These are phyloP conservation scores for Trichosanthes cucumerina DNA, from an alignment of 306 rosid species.

Conservation along the genomic window DNA sequence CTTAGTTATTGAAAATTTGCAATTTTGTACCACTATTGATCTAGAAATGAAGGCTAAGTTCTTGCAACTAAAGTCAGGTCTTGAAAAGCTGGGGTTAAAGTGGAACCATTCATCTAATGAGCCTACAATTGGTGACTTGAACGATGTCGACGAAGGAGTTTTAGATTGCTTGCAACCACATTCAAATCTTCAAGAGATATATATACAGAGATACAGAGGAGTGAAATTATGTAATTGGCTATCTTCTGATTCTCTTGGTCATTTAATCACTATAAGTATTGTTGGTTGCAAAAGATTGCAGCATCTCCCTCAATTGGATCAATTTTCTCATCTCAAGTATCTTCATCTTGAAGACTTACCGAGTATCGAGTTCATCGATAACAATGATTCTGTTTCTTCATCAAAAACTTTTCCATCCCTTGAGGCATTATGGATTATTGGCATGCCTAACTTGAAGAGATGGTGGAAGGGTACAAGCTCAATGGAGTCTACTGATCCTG, in stretches of 20 bases:
- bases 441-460: conserved; percentile 1
- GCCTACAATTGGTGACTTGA: not conserved
- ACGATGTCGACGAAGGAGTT: not conserved
- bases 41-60: not conserved
- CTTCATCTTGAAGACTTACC: fast-evolving
- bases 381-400: not conserved
- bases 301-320: not conserved
- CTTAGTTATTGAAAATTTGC: not conserved
- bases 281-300: not conserved
- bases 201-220: not conserved
- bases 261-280: not conserved
- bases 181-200: not conserved
- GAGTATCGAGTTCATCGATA: not conserved
- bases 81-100: not conserved
- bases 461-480: conserved; percentile 5
- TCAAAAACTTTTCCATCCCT: not conserved
- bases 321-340: not conserved
- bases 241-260: not conserved
- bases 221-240: conserved; percentile 1
- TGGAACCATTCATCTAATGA: not conserved
- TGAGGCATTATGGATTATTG: fast-evolving
- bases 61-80: not conserved
- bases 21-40: not conserved
- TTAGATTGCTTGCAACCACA: not conserved
- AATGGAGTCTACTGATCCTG: not conserved